phyloP scores from a whole-genome alignment of 495 filamentous ascomycete species.

The Aspergillus conjunctus region DNA sequence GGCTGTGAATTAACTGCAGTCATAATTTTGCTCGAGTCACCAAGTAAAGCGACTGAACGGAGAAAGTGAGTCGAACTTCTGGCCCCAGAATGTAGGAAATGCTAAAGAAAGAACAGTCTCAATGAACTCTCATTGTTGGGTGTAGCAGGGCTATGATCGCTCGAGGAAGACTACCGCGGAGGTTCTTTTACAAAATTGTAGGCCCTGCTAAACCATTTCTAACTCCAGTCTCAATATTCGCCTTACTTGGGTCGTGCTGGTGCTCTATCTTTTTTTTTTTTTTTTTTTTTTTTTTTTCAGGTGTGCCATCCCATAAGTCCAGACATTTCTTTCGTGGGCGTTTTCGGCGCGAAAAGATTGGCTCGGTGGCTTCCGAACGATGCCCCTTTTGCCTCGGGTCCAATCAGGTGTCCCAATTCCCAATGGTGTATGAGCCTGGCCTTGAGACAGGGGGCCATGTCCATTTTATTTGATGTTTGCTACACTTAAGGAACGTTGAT shows the following conservation, averaged over 20 bases:
- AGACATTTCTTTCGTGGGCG: too few relatives aligned
- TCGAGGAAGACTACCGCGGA: background rate
- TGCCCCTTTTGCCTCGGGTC: background rate
- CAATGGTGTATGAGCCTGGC: too few relatives aligned
- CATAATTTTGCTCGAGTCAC: background rate
- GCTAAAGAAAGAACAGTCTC: background rate
- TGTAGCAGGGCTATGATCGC: background rate
- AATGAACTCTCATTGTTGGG: background rate
- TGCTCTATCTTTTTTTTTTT: too few relatives aligned
- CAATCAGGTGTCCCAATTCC: background rate
- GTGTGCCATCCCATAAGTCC: background rate
- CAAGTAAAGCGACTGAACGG: background rate
- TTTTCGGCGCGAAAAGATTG: background rate
- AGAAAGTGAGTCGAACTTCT: background rate
- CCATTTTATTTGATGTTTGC: too few relatives aligned
- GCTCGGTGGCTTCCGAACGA: background rate
- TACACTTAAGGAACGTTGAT: too few relatives aligned
- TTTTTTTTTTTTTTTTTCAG: background rate
- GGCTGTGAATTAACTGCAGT: background rate
- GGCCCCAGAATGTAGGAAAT: background rate
- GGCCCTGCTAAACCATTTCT: background rate
- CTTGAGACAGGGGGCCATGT: too few relatives aligned
- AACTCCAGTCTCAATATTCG: background rate
- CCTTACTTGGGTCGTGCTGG: background rate
- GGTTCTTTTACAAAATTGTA: background rate